phyloP scores from a whole-genome alignment of 441 rosid species.

The Isatis lusitanica region DNA sequence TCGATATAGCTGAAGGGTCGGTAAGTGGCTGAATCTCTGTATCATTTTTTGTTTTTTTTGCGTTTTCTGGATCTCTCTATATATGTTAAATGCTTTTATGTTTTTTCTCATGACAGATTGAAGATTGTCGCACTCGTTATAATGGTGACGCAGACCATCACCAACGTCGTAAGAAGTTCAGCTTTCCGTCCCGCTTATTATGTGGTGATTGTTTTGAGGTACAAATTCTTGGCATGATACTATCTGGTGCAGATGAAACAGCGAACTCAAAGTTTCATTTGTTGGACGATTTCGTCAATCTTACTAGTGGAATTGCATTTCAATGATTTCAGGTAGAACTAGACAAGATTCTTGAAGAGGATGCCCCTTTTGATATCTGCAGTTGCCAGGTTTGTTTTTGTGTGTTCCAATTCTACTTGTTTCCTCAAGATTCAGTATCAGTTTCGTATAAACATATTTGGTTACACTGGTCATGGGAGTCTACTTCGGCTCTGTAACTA shows the following conservation, averaged over 20 bases:
- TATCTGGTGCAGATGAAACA: background rate
- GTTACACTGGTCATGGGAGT: background rate
- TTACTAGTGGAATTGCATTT: conserved; percentile 6
- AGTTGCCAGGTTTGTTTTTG: conserved; percentile 88
- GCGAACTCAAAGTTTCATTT: background rate
- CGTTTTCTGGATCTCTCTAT: background rate
- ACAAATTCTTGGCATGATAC: background rate
- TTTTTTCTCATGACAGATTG: conserved; percentile 52
- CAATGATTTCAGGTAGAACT: conserved; percentile 63
- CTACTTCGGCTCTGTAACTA: background rate
- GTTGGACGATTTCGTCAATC: background rate
- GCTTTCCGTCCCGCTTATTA: conserved; percentile 87
- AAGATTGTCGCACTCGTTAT: conserved; percentile 93
- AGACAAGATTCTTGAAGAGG: conserved; percentile 82
- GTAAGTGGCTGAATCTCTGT: conserved; percentile 39
- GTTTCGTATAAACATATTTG: background rate
- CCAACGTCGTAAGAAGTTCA: conserved; percentile 86
- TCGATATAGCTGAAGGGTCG: conserved; percentile 98
- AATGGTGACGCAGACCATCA: conserved; percentile 96
- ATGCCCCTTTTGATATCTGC: conserved; percentile 94
- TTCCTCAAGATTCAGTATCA: background rate
- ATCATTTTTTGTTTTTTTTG: background rate
- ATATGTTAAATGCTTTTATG: background rate
- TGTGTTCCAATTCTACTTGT: background rate
- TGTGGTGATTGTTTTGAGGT: conserved; percentile 99